These are phyloP conservation scores for Barbarea vulgaris DNA, from an alignment of 345 rosid genomes.

Conservation along the genomic window DNA sequence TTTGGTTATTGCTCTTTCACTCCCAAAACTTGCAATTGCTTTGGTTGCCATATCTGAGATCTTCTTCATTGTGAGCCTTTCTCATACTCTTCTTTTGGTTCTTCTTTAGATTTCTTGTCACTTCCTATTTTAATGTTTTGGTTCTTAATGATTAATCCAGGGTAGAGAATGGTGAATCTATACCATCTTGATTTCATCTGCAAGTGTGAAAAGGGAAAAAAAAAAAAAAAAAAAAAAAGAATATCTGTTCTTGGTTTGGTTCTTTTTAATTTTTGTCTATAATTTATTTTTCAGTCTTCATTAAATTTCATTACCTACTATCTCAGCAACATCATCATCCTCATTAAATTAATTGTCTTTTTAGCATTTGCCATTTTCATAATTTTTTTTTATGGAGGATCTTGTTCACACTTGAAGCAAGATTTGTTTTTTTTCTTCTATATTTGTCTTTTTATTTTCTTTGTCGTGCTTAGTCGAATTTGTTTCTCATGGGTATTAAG, in stretches of 20 bases:
- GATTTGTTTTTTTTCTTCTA: slow-evolving; percentile 24
- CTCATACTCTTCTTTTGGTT: neutral
- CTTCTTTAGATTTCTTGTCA: neutral
- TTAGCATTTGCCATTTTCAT: slow-evolving; percentile 30
- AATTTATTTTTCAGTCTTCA: slow-evolving; percentile 22
- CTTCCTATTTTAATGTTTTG: slow-evolving; percentile 2
- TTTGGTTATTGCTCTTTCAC: slow-evolving; percentile 97
- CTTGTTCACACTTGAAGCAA: slow-evolving; percentile 27
- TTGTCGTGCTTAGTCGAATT: slow-evolving; percentile 5
- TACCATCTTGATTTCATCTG: slow-evolving; percentile 41
- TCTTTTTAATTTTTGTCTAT: slow-evolving; percentile 50
- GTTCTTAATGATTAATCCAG: neutral
- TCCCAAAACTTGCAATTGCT: slow-evolving; percentile 94
- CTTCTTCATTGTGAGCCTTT: slow-evolving; percentile 26
- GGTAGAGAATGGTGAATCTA: slow-evolving; percentile 3
- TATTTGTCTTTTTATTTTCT: neutral
- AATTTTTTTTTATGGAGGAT: neutral
- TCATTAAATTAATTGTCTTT: slow-evolving; percentile 29
- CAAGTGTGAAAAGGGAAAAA: slow-evolving; percentile 46
- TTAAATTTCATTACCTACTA: slow-evolving; percentile 37
- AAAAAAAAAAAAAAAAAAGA: slow-evolving; percentile 41
- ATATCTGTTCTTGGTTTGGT: slow-evolving; percentile 57
- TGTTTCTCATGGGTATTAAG: slow-evolving; percentile 20
- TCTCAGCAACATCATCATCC: slow-evolving; percentile 39
- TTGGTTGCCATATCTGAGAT: slow-evolving; percentile 77